These are phyloP conservation scores for Colletotrichum phormii DNA, from an alignment of 2,329 filamentous ascomycete genomes.

Conservation along the genomic window DNA sequence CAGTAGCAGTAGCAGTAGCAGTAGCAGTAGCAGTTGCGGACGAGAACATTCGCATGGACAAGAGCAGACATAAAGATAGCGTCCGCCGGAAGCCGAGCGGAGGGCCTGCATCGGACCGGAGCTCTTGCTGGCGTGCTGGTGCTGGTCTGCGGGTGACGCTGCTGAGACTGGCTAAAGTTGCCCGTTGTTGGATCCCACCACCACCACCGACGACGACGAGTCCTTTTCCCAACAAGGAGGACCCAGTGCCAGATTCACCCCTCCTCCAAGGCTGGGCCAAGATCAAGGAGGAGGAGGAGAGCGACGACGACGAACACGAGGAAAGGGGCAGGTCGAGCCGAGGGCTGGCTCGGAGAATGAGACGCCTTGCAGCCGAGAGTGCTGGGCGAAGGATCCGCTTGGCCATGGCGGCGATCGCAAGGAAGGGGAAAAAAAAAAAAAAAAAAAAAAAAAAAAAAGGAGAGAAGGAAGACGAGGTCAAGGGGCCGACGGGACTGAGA, in stretches of 20 bases:
- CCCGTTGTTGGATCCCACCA: slow-evolving; percentile 16
- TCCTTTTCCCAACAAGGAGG: slow-evolving; percentile 18
- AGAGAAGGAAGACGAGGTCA: slow-evolving; percentile 6
- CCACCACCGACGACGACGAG: not conserved
- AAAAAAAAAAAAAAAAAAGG: too few species aligned
- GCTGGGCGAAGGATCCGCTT: slow-evolving; percentile 26
- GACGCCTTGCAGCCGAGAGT: slow-evolving; percentile 23
- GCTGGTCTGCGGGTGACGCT: slow-evolving; percentile 2
- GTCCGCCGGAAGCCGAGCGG: slow-evolving; percentile 31
- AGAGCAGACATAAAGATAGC: slow-evolving; percentile 28
- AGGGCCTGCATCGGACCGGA: slow-evolving; percentile 30
- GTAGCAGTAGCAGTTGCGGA: slow-evolving; percentile 3
- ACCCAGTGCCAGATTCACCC: slow-evolving; percentile 2
- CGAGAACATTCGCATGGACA: slow-evolving; percentile 16
- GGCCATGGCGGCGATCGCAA: slow-evolving; percentile 27
- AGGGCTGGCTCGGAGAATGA: slow-evolving; percentile 27
- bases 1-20: too few species aligned
- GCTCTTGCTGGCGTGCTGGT: not conserved
- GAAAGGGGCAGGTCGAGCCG: slow-evolving; percentile 28
- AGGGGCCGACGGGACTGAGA: not conserved
- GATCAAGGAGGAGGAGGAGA: not conserved
- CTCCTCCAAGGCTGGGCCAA: slow-evolving; percentile 2
- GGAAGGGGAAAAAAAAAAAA: not conserved
- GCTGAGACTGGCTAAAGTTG: slow-evolving; percentile 23
- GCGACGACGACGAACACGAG: not conserved